Evolutionary conservation across 192 early-diverging fungal genomes (phyloP), one percentile per base, ranked within the genome.

Genomic region (Coemansia sp.): DNA sequence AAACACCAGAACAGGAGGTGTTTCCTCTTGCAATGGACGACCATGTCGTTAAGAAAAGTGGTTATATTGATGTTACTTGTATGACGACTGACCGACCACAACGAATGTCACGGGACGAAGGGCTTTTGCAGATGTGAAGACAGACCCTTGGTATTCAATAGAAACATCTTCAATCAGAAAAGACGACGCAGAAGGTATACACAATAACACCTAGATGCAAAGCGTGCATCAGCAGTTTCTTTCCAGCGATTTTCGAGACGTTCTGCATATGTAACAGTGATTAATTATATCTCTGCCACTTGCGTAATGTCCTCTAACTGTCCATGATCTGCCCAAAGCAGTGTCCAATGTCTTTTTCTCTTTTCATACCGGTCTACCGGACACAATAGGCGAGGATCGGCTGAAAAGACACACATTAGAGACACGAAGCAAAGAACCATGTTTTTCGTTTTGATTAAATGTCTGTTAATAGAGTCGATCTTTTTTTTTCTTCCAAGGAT

Each of bases 191-290:
- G 0, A 40, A 40, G 38, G 11, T 40, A 40, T 10, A 40, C 38
- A 11, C 45, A 48, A 19, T 48, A 29, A 29, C 3, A 17, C 17
- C 14, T 7, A 17, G 1, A 52, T 52, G 49, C 49, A 52, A 52
- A 13, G 13, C 20, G 23, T 52, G 49, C 23, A 22, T 52, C 23
- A 25, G 15, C 49, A 52, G 22, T 9, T 2, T 25, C 8, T 4
- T 17, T 25, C 23, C 23, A 52, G 22, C 23, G 23, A 52, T 52
- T 25, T 52, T 25, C 23, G 20, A 9, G 1, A 52, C 23, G 22
- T 25, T 52, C 22, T 52, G 49, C 49, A 52, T 52, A 25, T 52
- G 49, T 52, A 52, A 52, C 20, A 20, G 23, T 52, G 49, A 20
- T 52, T 52, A 25, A 25, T 25, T 52, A 22, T 40, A 13, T 40